phyloP scores from a whole-genome alignment of 768 basidiomycete genomes.

The Tricholoma sp. region DNA sequence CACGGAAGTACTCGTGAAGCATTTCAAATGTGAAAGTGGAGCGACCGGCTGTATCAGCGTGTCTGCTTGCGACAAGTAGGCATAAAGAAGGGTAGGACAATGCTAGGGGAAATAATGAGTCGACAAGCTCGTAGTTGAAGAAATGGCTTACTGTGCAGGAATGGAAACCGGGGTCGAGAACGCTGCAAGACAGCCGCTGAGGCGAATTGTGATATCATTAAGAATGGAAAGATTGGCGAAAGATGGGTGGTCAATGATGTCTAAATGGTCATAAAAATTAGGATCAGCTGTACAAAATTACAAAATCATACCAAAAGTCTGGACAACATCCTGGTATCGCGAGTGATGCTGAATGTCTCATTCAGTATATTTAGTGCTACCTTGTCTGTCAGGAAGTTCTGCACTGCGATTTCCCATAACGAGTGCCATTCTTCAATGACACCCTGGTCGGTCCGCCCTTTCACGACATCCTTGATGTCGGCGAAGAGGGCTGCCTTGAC shows the following conservation, averaged over 20 bases:
- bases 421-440: slow-evolving; percentile 49
- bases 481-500: slow-evolving; percentile 41
- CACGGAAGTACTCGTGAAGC: slow-evolving; percentile 74
- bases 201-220: slow-evolving; percentile 39
- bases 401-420: slow-evolving; percentile 54
- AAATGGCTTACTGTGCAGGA: slow-evolving; percentile 45
- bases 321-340: slow-evolving; percentile 53
- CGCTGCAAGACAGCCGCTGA: slow-evolving; percentile 48
- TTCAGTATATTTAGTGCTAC: slow-evolving; percentile 40
- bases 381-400: slow-evolving; percentile 49
- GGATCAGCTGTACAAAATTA: not conserved
- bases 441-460: slow-evolving; percentile 17
- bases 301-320: slow-evolving; percentile 52
- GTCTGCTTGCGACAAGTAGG: slow-evolving; percentile 80
- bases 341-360: slow-evolving; percentile 57
- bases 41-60: slow-evolving; percentile 72
- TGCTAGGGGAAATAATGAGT: slow-evolving; percentile 31
- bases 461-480: slow-evolving; percentile 16
- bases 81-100: slow-evolving; percentile 77
- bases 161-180: slow-evolving; percentile 45
- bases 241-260: slow-evolving; percentile 40
- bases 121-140: not conserved
- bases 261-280: slow-evolving; percentile 26
- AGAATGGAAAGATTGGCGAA: slow-evolving; percentile 48
- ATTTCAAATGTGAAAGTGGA: slow-evolving; percentile 87